Percentiles rank a stretch among this genome's conserved stretches.
Conservation (phyloP, 1,284 basidiomycete species). For the Mycosarcoma maydis region DNA sequence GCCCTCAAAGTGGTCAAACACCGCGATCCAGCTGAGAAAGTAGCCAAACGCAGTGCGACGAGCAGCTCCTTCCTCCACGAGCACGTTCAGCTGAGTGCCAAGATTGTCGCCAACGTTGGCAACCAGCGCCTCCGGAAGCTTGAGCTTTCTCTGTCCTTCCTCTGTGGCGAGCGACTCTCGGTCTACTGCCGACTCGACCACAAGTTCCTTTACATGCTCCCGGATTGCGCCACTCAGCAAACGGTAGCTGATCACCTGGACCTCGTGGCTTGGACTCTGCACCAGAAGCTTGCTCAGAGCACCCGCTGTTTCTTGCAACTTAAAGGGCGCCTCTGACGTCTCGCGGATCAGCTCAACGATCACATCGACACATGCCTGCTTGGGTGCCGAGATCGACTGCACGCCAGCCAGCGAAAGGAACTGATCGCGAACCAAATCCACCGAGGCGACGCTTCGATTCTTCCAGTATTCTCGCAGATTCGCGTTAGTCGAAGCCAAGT, state of each 20-base stretch:
- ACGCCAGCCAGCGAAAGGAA: constrained; percentile 68
- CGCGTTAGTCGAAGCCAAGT: constrained; percentile 79
- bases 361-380: constrained; percentile 43
- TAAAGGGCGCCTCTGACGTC: constrained; percentile 40
- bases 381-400: constrained; percentile 19
- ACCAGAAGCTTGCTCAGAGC: constrained; percentile 39
- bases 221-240: constrained; percentile 36
- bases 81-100: constrained; percentile 19
- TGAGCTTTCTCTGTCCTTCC: constrained; percentile 23
- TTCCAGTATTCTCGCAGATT: constrained; percentile 77
- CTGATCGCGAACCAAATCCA: constrained; percentile 74
- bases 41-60: constrained; percentile 64
- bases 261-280: constrained; percentile 35
- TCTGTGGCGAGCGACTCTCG: constrained; percentile 24
- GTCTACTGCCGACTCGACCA: constrained; percentile 52
- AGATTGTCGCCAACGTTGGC: constrained; percentile 37
- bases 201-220: constrained; percentile 54
- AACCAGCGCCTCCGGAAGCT: constrained; percentile 28
- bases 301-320: constrained; percentile 16
- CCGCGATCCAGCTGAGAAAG: constrained; percentile 88
- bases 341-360: constrained; percentile 49
- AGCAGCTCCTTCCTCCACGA: constrained; percentile 32
- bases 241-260: constrained; percentile 52
- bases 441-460: constrained; percentile 71
- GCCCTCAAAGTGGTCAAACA: constrained; percentile 85